These are phyloP conservation scores for Priceomyces medius DNA, from an alignment of 805 yeast species.

Conservation along the genomic window DNA sequence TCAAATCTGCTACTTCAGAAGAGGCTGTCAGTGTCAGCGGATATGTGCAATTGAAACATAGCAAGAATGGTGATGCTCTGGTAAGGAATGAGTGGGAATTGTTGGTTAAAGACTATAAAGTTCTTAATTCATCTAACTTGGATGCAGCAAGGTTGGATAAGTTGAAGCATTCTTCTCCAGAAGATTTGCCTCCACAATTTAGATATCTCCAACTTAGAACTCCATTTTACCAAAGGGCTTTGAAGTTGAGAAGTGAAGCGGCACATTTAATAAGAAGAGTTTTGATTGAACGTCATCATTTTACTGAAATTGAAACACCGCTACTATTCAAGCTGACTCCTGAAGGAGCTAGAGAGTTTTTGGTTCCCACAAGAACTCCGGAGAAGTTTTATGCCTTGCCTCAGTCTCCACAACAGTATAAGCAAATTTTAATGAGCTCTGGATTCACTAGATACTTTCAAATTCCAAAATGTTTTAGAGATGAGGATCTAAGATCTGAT, in stretches of 20 bases:
- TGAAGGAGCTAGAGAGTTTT: conserved; percentile 94
- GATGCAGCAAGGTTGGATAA: conserved; percentile 69
- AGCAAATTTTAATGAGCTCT: conserved; percentile 91
- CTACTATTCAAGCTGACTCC: conserved; percentile 92
- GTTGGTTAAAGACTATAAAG: conserved; percentile 47
- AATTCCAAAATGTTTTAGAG: conserved; percentile 91
- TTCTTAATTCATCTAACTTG: conserved; percentile 61
- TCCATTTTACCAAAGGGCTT: conserved; percentile 52
- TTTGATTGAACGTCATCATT: conserved; percentile 41
- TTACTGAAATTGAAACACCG: conserved; percentile 91
- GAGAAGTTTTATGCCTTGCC: conserved; percentile 81
- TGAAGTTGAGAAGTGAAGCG: conserved; percentile 56
- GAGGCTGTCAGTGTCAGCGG: conserved; percentile 75
- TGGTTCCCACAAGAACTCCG: conserved; percentile 80
- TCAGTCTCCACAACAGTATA: conserved; percentile 97
- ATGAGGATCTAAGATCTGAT: conserved; percentile 91
- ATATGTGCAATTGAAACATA: conserved; percentile 32
- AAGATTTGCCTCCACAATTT: conserved; percentile 72
- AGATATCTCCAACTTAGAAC: conserved; percentile 79
- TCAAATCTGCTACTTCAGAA: conserved; percentile 58
- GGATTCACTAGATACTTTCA: conserved; percentile 87
- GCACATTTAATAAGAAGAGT: conserved; percentile 46
- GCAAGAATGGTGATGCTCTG: conserved; percentile 16
- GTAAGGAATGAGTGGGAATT: conserved; percentile 52
- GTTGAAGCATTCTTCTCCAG: conserved; percentile 47